Evolutionary conservation across 768 basidiomycete species (phyloP).

Genomic region (Boletus patriciae): DNA sequence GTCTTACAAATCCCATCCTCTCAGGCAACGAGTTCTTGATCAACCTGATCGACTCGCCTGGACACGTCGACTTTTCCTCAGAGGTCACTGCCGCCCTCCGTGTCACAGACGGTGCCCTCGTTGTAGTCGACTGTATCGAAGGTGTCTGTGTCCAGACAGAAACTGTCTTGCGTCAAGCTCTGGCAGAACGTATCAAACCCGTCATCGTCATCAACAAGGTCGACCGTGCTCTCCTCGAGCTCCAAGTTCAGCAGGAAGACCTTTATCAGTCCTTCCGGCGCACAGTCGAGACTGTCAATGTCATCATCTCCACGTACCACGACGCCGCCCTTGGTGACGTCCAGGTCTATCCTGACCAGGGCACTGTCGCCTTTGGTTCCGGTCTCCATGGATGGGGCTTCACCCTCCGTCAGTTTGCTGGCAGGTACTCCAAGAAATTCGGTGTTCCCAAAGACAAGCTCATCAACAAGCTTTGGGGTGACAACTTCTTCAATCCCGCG

Average conservation of each 20-base stretch:
- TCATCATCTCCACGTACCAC: constrained; percentile 97
- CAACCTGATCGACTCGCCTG: constrained; percentile 99
- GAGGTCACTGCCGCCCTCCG: constrained; percentile 99
- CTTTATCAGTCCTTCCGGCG: constrained; percentile 98
- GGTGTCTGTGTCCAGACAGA: constrained; percentile 99
- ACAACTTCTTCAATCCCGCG: constrained; percentile 98
- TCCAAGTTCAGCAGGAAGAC: constrained; percentile 95
- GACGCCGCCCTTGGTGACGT: constrained; percentile 94
- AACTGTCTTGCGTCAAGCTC: constrained; percentile 96
- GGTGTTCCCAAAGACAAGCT: constrained; percentile 99
- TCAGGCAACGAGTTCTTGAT: constrained; percentile 95
- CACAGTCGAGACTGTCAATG: constrained; percentile 97
- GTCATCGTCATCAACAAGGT: constrained; percentile 99
- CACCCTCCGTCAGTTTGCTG: constrained; percentile 96
- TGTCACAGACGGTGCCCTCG: constrained; percentile 99
- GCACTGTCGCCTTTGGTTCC: constrained; percentile 98
- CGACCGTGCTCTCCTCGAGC: constrained; percentile 97
- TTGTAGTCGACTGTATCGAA: constrained; percentile 99
- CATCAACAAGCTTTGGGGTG: constrained; percentile 97
- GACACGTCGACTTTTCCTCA: constrained; percentile 99
- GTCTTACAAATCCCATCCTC: constrained; percentile 4
- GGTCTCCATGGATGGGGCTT: constrained; percentile 99
- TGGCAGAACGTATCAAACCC: constrained; percentile 98
- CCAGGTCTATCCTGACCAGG: constrained; percentile 98
- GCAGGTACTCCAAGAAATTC: constrained; percentile 95